Base-by-base conservation (phyloP, 129 eudicot species). In the Flaveria ramosissima region DNA sequence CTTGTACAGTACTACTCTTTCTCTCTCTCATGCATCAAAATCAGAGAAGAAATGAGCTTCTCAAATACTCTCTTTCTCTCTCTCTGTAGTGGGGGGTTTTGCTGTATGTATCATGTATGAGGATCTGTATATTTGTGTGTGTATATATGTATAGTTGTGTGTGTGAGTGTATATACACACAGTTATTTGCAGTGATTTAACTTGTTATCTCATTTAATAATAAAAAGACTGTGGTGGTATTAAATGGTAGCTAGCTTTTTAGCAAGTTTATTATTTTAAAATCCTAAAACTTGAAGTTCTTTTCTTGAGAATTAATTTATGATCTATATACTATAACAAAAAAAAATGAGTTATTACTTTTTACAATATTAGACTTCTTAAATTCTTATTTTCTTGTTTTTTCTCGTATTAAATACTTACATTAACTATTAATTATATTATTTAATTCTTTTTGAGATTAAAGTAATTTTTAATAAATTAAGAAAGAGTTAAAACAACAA, bases 11-110 rank as follows among this genome's bases (percentile, higher is more conserved):
- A 83, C 87, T 51, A 41, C 79, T 73, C 53, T 62, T 51, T 59
- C 73, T 76, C 76, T 70, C 71, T 80, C 70, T 55, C 78, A 13
- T 72, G 87, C 97, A 88, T 88, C 89, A 86, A 84, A 88, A 90
- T 90, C 92, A 91, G 96, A 88, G 92, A 75, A 86, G 73, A 79
- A 88, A 73, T 75, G 83, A 84, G 86, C 92, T 88, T 88, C 88
- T 81, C 89, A 78, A 75, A 81, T 82, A 88, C 97, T 80, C 84
- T 26, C 64, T 79, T 66, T 73, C 24, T 64, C 11, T 59, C 39
- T 71, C 77, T 75, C 65, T 74, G 30, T 20, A 59, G 65, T 59
- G 53, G 65, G 64, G 64, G 26, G 32, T 5, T 55, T 55, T 59
- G 65, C 19, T 15, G 12, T 30, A 30, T 32, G 46, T 63, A 63